Conservation (phyloP, 2,329 filamentous ascomycete genomes). For the Penicillium janthinellum region DNA sequence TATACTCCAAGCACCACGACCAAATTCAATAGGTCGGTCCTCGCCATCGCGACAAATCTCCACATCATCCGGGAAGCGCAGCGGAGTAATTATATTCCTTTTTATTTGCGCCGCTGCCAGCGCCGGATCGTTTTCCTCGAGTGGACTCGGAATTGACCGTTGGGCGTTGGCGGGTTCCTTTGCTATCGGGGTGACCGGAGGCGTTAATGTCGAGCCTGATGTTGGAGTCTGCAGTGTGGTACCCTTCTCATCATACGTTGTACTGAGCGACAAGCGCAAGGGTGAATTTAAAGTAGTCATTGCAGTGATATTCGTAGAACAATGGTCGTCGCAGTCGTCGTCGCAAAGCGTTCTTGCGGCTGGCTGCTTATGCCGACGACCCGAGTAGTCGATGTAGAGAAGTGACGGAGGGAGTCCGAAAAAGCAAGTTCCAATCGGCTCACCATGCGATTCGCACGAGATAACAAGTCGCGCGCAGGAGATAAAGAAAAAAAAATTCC, state of each 20-base stretch:
- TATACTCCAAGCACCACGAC: conserved; percentile 51
- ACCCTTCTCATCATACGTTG: conserved; percentile 18
- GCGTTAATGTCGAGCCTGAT: conserved; percentile 30
- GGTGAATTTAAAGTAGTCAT: conserved; percentile 23
- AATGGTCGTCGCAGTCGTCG: neutral
- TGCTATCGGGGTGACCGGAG: conserved; percentile 39
- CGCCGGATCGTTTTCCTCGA: conserved; percentile 5
- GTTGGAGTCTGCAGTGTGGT: conserved; percentile 13
- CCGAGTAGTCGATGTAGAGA: neutral
- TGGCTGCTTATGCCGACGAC: neutral
- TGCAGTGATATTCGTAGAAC: neutral
- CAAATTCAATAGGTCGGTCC: conserved; percentile 43
- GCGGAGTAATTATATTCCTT: conserved; percentile 17
- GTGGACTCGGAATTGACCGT: conserved; percentile 8
- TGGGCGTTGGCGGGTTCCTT: conserved; percentile 19
- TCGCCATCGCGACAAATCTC: conserved; percentile 33
- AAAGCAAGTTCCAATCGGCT: neutral
- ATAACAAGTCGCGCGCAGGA: neutral
- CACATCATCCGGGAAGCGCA: conserved; percentile 38
- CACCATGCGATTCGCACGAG: conserved; percentile 3
- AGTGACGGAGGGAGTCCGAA: neutral
- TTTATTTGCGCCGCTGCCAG: conserved; percentile 6
- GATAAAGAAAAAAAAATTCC: neutral
- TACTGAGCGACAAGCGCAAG: conserved; percentile 33
- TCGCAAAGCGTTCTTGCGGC: neutral